Base-by-base conservation (phyloP, 2,329 filamentous ascomycete genomes). In the Colletotrichum gloeosporioides region DNA sequence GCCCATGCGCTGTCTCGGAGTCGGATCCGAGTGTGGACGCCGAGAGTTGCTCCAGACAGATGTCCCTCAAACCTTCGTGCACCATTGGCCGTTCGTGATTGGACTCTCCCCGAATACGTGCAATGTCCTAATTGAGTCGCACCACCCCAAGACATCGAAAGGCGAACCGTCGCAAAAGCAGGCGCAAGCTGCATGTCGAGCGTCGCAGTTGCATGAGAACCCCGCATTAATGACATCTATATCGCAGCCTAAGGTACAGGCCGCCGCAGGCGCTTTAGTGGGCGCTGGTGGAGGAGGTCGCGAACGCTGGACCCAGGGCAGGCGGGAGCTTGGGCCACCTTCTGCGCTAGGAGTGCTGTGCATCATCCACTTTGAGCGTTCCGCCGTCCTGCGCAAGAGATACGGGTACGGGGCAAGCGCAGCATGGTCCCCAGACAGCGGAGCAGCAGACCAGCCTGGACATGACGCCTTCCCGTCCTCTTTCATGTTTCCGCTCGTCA, bases 251-350 rank as follows among this genome's bases (percentile, higher is more conserved):
- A n/a, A n/a, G n/a, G n/a, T n/a, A 22, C 29, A 59, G 67, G 68
- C 67, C 36, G 68, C 34, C 27, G 62, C 25, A 66, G 69, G 68
- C 34, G 53, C 68, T 71, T 13, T 39, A 62, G 62, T 66, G 44
- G 44, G 27, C 29, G 68, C 57, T 29, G n/a, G 59, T 70, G 68
- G 68, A 62, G 67, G 57, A 32, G n/a, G 27, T 36, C 36, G 25
- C 16, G 63, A 32, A 29, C 27, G 12, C 67, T 16, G 44, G 49
- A 39, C 8, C 18, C 27, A 25, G 32, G 27, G 36, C 55, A 59
- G 55, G 90, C 89, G 80, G 67, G 90, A 81, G 80, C 80, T 55
- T 82, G 78, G 79, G 78, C 79, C 78, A 80, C 63, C 74, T 69
- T 32, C 67, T 69, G 55, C 55, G 67, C 25, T 31, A 34, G 18